A percentile compares a stretch with the other conserved stretches of the same genome.
Conservation (phyloP, 495 filamentous ascomycete species). For the Aspergillus incahuasiensis region DNA sequence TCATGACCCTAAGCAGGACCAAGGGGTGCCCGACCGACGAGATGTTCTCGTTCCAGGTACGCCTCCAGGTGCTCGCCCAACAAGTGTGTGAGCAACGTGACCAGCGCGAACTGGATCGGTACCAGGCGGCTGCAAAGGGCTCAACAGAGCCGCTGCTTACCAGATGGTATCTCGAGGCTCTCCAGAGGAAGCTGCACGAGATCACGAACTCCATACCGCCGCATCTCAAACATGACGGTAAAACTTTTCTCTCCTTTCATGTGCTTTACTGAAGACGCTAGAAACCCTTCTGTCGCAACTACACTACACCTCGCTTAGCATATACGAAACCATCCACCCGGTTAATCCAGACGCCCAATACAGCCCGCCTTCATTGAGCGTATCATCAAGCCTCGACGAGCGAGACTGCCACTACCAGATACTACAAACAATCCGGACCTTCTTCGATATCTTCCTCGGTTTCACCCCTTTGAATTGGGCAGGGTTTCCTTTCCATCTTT, state of each 20-base stretch:
- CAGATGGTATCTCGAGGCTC: background rate
- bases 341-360: background rate
- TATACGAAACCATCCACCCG: background rate
- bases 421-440: background rate
- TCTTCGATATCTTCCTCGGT: background rate
- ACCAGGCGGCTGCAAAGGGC: background rate
- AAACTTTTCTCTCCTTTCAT: too few species aligned
- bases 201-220: background rate
- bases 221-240: background rate
- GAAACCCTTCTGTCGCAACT: background rate
- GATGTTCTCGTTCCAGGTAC: background rate
- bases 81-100: background rate
- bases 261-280: too few species aligned
- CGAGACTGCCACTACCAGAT: background rate
- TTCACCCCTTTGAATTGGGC: background rate
- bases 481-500: background rate
- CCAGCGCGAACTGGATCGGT: background rate
- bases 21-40: background rate
- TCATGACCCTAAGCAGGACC: background rate
- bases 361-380: background rate
- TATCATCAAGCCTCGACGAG: background rate
- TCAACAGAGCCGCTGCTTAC: background rate
- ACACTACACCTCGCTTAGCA: background rate
- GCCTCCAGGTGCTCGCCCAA: background rate
- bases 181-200: background rate